These are phyloP conservation scores for Bretschneidera sinensis DNA, from an alignment of 345 rosid species.

Conservation along the genomic window DNA sequence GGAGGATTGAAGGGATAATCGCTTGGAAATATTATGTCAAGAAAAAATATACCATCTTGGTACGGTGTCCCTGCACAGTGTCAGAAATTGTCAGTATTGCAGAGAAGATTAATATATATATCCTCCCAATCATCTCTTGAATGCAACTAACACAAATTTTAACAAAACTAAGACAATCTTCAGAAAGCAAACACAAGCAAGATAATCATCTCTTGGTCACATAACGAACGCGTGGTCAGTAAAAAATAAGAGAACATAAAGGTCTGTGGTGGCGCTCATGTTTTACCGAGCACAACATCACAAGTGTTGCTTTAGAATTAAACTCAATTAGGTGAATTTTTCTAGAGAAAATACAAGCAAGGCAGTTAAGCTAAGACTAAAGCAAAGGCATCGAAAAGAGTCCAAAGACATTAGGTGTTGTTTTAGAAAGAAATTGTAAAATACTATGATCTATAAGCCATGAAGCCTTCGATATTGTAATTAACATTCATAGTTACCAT, in stretches of 20 bases:
- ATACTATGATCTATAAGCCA: background rate
- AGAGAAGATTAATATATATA: background rate
- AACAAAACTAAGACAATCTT: background rate
- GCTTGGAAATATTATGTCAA: conserved; percentile 65
- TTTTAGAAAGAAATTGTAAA: too few species aligned
- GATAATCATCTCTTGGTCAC: background rate
- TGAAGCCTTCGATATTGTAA: background rate
- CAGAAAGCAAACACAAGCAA: background rate
- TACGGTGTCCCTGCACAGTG: conserved; percentile 72
- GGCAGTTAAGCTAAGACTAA: background rate
- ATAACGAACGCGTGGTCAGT: background rate
- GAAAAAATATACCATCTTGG: conserved; percentile 79
- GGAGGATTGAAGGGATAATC: conserved; percentile 97
- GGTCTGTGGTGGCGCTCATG: background rate
- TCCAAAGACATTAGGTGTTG: too few species aligned
- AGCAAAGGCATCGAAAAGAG: too few species aligned
- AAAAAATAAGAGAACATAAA: too few species aligned
- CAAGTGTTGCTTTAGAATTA: background rate
- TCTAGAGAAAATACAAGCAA: background rate
- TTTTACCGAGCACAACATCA: background rate
- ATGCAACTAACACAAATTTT: too few species aligned
- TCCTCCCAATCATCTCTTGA: background rate
- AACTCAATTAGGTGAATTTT: background rate
- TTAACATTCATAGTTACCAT: background rate
- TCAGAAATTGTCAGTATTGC: background rate